phyloP scores from a whole-genome alignment of 306 rosid genomes.

The Casuarina equisetifolia region DNA sequence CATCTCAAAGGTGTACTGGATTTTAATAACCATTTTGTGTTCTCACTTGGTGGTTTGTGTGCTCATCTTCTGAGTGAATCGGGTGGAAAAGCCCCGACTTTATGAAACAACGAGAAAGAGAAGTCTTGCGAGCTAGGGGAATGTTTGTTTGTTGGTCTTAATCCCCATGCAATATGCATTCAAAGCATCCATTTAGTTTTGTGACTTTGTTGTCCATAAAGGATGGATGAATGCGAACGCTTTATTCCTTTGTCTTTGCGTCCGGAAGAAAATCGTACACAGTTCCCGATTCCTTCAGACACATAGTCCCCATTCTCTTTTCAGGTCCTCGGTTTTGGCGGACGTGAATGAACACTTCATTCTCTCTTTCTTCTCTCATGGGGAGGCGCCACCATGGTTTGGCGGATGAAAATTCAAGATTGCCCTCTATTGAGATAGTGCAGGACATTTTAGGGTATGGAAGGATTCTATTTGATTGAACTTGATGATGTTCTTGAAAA shows the following conservation, averaged over 20 bases:
- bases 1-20: slow-evolving; percentile 14
- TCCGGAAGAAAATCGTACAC: slow-evolving; percentile 73
- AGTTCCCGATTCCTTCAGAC: slow-evolving; percentile 64
- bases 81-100: slow-evolving; percentile 42
- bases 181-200: slow-evolving; percentile 41
- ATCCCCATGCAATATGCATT: slow-evolving; percentile 58
- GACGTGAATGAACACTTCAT: slow-evolving; percentile 34
- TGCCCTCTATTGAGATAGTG: background rate
- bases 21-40: slow-evolving; percentile 11
- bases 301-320: slow-evolving; percentile 64
- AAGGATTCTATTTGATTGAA: background rate
- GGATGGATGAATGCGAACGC: slow-evolving; percentile 36
- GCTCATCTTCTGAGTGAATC: slow-evolving; percentile 18
- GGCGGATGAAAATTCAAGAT: background rate
- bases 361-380: slow-evolving; percentile 1
- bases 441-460: background rate
- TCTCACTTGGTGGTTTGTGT: slow-evolving; percentile 8
- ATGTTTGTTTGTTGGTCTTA: slow-evolving; percentile 33
- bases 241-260: slow-evolving; percentile 70
- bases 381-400: background rate
- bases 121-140: background rate
- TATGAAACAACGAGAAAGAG: slow-evolving; percentile 38
- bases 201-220: slow-evolving; percentile 20
- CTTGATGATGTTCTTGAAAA: background rate
- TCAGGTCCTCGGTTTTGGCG: slow-evolving; percentile 62